Base-by-base conservation (phyloP, 2,329 filamentous ascomycete genomes). In the Botrytis tulipae region DNA sequence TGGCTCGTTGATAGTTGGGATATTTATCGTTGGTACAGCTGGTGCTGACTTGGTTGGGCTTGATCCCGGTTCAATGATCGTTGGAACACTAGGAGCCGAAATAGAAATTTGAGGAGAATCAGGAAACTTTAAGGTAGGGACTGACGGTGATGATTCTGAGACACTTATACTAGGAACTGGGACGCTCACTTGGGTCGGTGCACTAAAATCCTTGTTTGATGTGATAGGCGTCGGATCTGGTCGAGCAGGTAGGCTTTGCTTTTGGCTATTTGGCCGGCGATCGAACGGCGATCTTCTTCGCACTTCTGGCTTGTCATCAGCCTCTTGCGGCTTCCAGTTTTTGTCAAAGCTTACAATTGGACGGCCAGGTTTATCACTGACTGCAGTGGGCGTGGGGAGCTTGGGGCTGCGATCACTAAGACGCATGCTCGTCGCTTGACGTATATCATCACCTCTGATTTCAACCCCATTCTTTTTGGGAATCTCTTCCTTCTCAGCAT, bases 311-410 rank as follows among this genome's bases (percentile, higher is more conserved):
- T 91, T 92, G 85, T 89, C 83, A 89, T 94, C 91, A 87, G 92
- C 79, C 80, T 81, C 79, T 70, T 78, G 87, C 81, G 90, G 88
- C 86, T 90, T 92, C 91, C 93, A 97, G 81, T 92, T 89, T 80
- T 89, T 89, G 84, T 97, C 89, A 87, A 98, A 98, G 87, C 95
- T 98, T 87, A 98, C 95, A 86, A 98, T 98, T 76, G 95, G 95
- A 81, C 95, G 90, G 79, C 94, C 94, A 79, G 93, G 92, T 80
- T 88, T 92, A 84, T 98, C 92, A 84, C 94, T 98, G 83, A 98
- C 95, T 80, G 93, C 91, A 72, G 93, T 93, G 77, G 95, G 95
- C 80, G 92, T 95, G 42, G 95, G 95, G 75, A 98, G 86, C 81
- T 93, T 97, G 73, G 90, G 84, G 83, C 94, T 98, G 80, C 95